Conservation (phyloP, 2,329 filamentous ascomycete species). For the Apiospora hydei region DNA sequence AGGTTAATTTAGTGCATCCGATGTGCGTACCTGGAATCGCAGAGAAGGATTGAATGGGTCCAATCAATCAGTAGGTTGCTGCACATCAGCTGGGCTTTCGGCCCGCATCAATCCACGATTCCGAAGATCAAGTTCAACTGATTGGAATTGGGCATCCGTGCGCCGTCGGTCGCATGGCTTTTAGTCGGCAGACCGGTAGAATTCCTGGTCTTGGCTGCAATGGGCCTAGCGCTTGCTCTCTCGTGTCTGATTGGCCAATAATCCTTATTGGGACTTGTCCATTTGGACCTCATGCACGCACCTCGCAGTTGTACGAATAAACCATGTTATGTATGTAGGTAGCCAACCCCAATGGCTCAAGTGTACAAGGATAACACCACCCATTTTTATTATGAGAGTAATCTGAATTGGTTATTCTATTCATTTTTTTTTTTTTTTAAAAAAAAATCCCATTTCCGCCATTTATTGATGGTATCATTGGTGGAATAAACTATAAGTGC, state of each 20-base stretch:
- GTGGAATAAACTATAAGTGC: too few relatives aligned
- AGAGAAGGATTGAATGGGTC: neutral
- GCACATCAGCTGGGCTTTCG: neutral
- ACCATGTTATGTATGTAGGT: too few relatives aligned
- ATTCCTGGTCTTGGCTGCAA: neutral
- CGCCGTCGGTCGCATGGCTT: neutral
- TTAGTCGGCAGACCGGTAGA: neutral
- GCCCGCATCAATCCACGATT: slow-evolving; percentile 7
- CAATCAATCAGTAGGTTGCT: neutral
- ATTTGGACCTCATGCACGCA: neutral
- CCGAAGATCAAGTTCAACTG: neutral
- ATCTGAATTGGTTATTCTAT: too few relatives aligned
- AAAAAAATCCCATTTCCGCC: too few relatives aligned
- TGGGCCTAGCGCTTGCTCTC: neutral
- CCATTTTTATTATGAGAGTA: too few relatives aligned
- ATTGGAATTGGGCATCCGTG: neutral
- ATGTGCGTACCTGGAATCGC: neutral
- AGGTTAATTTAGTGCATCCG: neutral
- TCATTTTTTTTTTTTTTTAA: too few relatives aligned
- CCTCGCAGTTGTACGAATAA: too few relatives aligned
- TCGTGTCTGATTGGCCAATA: neutral
- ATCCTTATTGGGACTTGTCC: slow-evolving; percentile 3
- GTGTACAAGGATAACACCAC: too few relatives aligned
- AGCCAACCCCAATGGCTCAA: too few relatives aligned
- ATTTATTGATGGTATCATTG: too few relatives aligned